These are phyloP conservation scores for Cryptosporidium meleagridis DNA, from an alignment of 169 alveolate species.

Conservation along the genomic window DNA sequence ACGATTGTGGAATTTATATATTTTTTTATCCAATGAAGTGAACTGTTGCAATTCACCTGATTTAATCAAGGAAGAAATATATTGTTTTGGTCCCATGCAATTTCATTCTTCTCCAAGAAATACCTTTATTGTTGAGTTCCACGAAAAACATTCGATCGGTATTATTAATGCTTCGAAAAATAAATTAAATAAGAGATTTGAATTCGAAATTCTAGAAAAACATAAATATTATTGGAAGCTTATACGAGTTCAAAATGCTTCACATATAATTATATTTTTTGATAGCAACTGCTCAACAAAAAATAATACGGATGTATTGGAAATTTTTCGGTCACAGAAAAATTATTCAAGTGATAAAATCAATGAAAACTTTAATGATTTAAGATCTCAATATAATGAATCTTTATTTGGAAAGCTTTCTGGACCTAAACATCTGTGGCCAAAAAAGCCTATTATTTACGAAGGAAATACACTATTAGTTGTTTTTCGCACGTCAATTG, in stretches of 20 bases:
- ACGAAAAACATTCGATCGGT: background rate
- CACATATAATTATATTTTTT: conserved; percentile 48
- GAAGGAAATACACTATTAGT: conserved; percentile 40
- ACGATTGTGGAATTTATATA: background rate
- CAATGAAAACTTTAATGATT: background rate
- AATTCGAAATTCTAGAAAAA: background rate
- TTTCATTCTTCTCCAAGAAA: conserved; percentile 24
- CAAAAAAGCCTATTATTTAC: conserved; percentile 20
- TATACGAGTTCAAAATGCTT: conserved; percentile 49
- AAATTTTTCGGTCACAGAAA: conserved; percentile 1
- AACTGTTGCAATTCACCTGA: background rate
- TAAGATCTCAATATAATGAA: conserved; percentile 28
- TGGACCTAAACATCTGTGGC: conserved; percentile 12
- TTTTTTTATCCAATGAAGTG: background rate
- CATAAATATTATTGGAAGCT: conserved; percentile 21
- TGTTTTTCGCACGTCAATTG: conserved; percentile 4
- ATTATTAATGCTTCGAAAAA: background rate
- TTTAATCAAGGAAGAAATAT: background rate
- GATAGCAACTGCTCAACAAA: conserved; percentile 52
- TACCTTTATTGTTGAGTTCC: conserved; percentile 7
- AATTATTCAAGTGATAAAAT: background rate
- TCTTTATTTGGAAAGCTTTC: conserved; percentile 45
- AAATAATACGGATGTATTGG: conserved; percentile 31
- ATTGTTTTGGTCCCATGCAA: conserved; percentile 16
- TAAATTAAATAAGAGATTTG: background rate